Percentiles rank a stretch among this genome's conserved stretches.
phyloP scores from a whole-genome alignment of 352 stramenopile genomes.

The Phytophthora sp. region DNA sequence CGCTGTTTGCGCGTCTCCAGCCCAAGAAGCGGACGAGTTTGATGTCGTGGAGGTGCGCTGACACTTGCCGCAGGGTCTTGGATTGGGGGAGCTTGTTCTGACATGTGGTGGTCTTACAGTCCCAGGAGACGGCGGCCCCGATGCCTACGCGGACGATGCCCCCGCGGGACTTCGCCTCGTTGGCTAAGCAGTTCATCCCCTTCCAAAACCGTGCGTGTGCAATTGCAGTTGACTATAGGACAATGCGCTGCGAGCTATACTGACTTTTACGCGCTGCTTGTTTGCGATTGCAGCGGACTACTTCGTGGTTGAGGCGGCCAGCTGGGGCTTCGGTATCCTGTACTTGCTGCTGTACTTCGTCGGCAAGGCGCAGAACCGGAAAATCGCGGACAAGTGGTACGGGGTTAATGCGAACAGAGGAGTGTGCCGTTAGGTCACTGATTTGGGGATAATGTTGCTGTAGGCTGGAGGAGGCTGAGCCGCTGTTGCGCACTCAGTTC shows the following conservation, averaged over 20 bases:
- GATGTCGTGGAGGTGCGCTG: slow-evolving; percentile 37
- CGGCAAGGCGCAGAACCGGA: slow-evolving; percentile 70
- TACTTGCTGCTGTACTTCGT: slow-evolving; percentile 70
- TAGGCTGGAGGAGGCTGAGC: slow-evolving; percentile 73
- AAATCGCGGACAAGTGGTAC: slow-evolving; percentile 71
- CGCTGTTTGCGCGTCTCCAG: slow-evolving; percentile 22
- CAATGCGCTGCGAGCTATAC: not conserved
- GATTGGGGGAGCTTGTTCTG: not conserved
- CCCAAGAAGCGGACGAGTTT: slow-evolving; percentile 57
- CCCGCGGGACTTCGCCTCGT: slow-evolving; percentile 19
- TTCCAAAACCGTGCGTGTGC: slow-evolving; percentile 41
- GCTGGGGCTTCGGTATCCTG: slow-evolving; percentile 50
- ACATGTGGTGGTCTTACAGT: not conserved
- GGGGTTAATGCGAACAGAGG: slow-evolving; percentile 2
- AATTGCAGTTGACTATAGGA: not conserved
- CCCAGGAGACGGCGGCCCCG: slow-evolving; percentile 15
- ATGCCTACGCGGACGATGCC: slow-evolving; percentile 11
- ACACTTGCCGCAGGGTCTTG: not conserved
- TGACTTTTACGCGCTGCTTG: not conserved
- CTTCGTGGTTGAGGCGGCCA: slow-evolving; percentile 55
- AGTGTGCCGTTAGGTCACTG: no score
- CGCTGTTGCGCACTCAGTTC: slow-evolving; percentile 71
- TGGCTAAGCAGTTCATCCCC: slow-evolving; percentile 41
- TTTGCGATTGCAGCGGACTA: slow-evolving; percentile 43
- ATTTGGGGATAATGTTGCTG: not conserved